Percentiles rank a stretch among this genome's conserved stretches.
phyloP scores from a whole-genome alignment of 2,329 filamentous ascomycete genomes.

The Fonsecaea nubica region DNA sequence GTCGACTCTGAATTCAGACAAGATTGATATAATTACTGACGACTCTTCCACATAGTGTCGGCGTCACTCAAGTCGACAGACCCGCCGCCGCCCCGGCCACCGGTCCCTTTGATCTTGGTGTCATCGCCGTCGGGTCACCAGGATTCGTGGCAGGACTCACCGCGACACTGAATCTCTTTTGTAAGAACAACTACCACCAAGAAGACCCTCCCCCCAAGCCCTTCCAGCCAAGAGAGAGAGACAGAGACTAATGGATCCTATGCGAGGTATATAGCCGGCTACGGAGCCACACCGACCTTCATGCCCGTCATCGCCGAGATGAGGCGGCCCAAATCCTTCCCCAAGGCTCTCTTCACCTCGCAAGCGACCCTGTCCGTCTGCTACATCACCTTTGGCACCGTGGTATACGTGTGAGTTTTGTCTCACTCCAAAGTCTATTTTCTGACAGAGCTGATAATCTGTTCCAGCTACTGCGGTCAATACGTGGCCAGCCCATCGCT shows the following conservation, averaged over 20 bases:
- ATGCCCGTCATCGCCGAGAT: slow-evolving; percentile 50
- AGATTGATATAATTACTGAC: neutral
- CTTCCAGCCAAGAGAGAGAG: slow-evolving; percentile 9
- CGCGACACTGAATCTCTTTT: slow-evolving; percentile 43
- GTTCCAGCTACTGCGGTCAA: slow-evolving; percentile 52
- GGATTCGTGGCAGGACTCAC: slow-evolving; percentile 43
- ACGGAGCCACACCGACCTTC: slow-evolving; percentile 43
- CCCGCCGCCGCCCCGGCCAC: slow-evolving; percentile 48
- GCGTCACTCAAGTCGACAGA: slow-evolving; percentile 45
- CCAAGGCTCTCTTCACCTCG: slow-evolving; percentile 45
- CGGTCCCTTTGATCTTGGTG: slow-evolving; percentile 44
- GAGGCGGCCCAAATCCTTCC: slow-evolving; percentile 45
- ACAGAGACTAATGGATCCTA: slow-evolving; percentile 26
- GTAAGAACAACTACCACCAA: slow-evolving; percentile 29
- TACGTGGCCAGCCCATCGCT: slow-evolving; percentile 57
- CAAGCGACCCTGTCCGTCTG: slow-evolving; percentile 46
- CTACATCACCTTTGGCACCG: slow-evolving; percentile 48
- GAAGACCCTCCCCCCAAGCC: too few relatives aligned
- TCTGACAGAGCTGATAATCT: neutral
- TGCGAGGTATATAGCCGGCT: slow-evolving; percentile 15
- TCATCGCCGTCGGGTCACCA: slow-evolving; percentile 39
- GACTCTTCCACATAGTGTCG: slow-evolving; percentile 32
- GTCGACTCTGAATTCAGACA: slow-evolving; percentile 33
- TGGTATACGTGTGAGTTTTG: slow-evolving; percentile 48
- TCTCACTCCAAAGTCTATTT: neutral